These are phyloP conservation scores for Cryptococcus sp. DNA, from an alignment of 1,284 basidiomycete genomes.

Conservation along the genomic window DNA sequence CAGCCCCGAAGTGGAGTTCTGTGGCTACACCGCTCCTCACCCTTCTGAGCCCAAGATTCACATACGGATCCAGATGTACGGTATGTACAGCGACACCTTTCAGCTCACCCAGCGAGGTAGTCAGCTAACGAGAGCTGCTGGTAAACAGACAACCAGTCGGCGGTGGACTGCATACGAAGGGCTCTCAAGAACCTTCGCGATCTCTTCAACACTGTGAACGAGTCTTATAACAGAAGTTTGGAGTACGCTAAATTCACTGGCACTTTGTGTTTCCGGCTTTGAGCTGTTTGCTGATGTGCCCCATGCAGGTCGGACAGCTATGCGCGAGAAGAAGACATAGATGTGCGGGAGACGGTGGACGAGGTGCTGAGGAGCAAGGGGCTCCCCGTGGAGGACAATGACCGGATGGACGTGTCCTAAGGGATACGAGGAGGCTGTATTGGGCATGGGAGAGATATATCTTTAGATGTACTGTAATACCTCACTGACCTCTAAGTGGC, in stretches of 20 bases:
- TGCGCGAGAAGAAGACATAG: constrained; percentile 43
- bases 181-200: constrained; percentile 73
- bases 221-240: constrained; percentile 62
- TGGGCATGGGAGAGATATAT: too few relatives aligned
- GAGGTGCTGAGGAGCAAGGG: constrained; percentile 37
- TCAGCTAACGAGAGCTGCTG: not conserved
- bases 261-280: not conserved
- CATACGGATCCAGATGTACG: constrained; percentile 96
- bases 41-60: constrained; percentile 96
- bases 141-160: constrained; percentile 67
- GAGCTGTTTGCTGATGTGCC: not conserved
- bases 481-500: too few relatives aligned
- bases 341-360: constrained; percentile 44
- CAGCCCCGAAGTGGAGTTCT: constrained; percentile 98
- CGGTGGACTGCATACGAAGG: constrained; percentile 68
- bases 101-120: too few relatives aligned
- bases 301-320: constrained; percentile 40
- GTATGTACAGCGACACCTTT: constrained; percentile 56
- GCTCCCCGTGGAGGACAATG: constrained; percentile 26
- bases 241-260: constrained; percentile 30
- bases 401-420: constrained; percentile 20
- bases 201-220: constrained; percentile 65
- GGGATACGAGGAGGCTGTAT: too few relatives aligned
- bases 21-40: constrained; percentile 94
- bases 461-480: too few relatives aligned